phyloP scores from a whole-genome alignment of 75 land plant species.

The Pinus taeda region DNA sequence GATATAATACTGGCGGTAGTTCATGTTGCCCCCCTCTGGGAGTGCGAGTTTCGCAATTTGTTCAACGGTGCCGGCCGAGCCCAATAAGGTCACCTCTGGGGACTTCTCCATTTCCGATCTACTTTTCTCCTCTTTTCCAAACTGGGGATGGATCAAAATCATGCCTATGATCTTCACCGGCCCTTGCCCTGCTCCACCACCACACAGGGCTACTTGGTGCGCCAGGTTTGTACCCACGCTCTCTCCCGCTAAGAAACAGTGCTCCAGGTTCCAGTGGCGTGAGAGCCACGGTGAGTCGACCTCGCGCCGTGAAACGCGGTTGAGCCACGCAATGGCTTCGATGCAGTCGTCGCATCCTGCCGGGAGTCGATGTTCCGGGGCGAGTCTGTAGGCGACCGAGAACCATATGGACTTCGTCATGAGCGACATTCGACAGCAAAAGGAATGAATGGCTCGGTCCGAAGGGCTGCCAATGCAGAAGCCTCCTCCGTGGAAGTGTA shows the following conservation, averaged over 20 bases:
- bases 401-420: constrained; percentile 23
- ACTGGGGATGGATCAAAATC: too few relatives aligned
- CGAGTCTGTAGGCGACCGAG: constrained; percentile 58
- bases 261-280: neutral
- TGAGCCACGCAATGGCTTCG: constrained; percentile 40
- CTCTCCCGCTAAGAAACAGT: constrained; percentile 41
- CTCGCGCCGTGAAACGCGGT: neutral
- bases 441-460: constrained; percentile 11
- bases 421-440: constrained; percentile 17
- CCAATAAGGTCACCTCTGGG: too few relatives aligned
- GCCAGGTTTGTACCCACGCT: constrained; percentile 16
- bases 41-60: neutral
- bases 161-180: too few relatives aligned
- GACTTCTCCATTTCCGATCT: too few relatives aligned
- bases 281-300: neutral
- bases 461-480: constrained; percentile 36
- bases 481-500: constrained; percentile 74
- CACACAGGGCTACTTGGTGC: too few relatives aligned
- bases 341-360: constrained; percentile 39
- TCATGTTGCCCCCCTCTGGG: neutral
- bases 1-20: neutral
- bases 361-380: constrained; percentile 63
- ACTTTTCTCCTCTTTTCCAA: too few relatives aligned
- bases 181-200: too few relatives aligned
- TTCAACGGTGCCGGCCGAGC: too few relatives aligned